These are phyloP conservation scores for Carallia pectinifolia DNA, from an alignment of 345 rosid genomes.

Conservation along the genomic window DNA sequence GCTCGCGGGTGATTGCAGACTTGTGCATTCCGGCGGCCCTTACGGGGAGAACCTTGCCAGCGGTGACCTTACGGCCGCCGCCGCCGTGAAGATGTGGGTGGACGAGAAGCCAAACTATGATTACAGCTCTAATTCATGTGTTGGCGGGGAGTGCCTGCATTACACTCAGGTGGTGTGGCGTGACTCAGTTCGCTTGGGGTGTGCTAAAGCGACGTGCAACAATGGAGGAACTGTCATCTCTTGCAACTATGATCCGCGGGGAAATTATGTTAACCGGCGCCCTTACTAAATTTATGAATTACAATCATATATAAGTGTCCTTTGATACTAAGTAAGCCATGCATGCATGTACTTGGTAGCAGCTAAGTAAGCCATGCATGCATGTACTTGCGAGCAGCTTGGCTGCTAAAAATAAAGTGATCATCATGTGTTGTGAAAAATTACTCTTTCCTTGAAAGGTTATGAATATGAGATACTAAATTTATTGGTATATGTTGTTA, in stretches of 20 bases:
- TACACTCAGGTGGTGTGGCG: slow-evolving; percentile 40
- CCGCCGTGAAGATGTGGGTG: slow-evolving; percentile 18
- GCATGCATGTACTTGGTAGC: too few species aligned
- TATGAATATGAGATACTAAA: too few species aligned
- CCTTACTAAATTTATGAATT: slow-evolving; percentile 7
- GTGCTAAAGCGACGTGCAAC: slow-evolving; percentile 24
- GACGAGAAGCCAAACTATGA: slow-evolving; percentile 9
- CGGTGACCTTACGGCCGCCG: slow-evolving; percentile 7
- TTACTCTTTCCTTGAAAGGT: too few species aligned
- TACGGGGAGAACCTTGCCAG: slow-evolving; percentile 17
- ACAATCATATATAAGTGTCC: too few species aligned
- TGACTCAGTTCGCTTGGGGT: slow-evolving; percentile 10
- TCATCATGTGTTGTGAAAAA: too few species aligned
- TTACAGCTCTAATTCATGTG: slow-evolving; percentile 10
- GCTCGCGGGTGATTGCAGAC: not conserved
- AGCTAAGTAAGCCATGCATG: too few species aligned
- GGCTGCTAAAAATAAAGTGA: too few species aligned
- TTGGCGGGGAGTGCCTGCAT: slow-evolving; percentile 24
- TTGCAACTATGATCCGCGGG: slow-evolving; percentile 35
- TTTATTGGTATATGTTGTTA: too few species aligned
- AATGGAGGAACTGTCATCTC: slow-evolving; percentile 23
- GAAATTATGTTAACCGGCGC: slow-evolving; percentile 7
- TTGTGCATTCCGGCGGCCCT: slow-evolving; percentile 15
- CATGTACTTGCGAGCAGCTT: too few species aligned
- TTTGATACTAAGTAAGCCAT: too few species aligned